These are phyloP conservation scores for Neonothopanus nambi DNA, from an alignment of 1,284 basidiomycete species.

Conservation along the genomic window DNA sequence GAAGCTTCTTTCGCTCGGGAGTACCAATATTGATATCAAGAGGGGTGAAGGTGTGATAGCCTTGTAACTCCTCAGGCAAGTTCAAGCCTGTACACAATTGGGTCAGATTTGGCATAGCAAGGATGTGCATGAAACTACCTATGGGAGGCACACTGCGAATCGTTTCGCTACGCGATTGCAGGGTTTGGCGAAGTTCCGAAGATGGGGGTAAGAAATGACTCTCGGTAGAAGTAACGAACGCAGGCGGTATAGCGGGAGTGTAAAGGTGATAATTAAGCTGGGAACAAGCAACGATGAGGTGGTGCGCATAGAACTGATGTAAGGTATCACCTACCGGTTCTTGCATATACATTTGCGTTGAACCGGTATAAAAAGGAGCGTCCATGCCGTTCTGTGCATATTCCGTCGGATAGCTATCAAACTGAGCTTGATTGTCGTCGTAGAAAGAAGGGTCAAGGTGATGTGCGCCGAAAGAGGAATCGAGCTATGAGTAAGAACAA, in stretches of 20 bases:
- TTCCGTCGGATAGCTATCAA: conserved; percentile 29
- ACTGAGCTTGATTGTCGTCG: conserved; percentile 36
- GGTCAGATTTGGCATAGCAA: conserved; percentile 21
- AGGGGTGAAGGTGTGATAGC: conserved; percentile 87
- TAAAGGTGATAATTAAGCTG: conserved; percentile 94
- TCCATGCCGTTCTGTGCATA: conserved; percentile 36
- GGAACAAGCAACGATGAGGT: conserved; percentile 4
- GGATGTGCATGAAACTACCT: conserved; percentile 18
- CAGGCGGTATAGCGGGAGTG: conserved; percentile 58
- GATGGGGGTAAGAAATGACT: conserved; percentile 53
- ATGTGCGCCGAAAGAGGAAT: no score
- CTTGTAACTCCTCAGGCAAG: conserved; percentile 87
- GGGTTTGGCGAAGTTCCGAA: conserved; percentile 72
- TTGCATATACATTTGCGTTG: conserved; percentile 55
- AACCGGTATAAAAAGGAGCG: conserved; percentile 49
- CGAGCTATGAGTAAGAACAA: no score
- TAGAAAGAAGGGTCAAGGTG: conserved; percentile 37
- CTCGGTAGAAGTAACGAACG: conserved; percentile 61
- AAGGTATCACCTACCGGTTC: conserved; percentile 59
- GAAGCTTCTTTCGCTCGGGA: conserved; percentile 65
- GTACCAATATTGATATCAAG: conserved; percentile 55
- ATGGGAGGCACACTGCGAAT: conserved; percentile 40
- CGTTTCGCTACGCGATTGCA: conserved; percentile 83
- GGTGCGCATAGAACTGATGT: background rate
- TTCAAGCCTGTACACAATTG: conserved; percentile 47